A percentile compares a stretch with the other conserved stretches of the same genome.
Evolutionary conservation across 495 filamentous ascomycete species (phyloP).

Genomic region (Xylaria bambusicola): DNA sequence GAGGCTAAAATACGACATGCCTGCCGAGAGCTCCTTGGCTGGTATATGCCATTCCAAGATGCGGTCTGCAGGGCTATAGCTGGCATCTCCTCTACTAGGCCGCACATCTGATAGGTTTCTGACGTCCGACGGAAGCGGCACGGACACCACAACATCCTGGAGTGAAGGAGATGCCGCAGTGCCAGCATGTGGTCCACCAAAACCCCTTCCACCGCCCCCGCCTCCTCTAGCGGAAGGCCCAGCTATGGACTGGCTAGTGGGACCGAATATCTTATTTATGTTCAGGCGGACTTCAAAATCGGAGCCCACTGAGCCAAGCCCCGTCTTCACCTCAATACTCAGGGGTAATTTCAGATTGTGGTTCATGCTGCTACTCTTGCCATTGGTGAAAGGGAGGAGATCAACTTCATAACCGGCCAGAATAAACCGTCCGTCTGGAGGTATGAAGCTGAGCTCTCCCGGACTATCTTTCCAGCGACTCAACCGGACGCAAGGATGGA

Average conservation of each 20-base stretch:
- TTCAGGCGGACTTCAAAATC: constrained; percentile 89
- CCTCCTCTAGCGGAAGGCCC: constrained; percentile 60
- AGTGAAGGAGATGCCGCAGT: constrained; percentile 61
- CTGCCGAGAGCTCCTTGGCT: constrained; percentile 62
- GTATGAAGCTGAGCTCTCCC: constrained; percentile 90
- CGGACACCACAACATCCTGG: constrained; percentile 77
- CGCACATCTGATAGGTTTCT: constrained; percentile 86
- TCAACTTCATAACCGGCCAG: constrained; percentile 94
- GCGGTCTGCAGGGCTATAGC: constrained; percentile 69
- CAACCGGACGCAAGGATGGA: constrained; percentile 92
- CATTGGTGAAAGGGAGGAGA: constrained; percentile 64
- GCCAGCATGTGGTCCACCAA: constrained; percentile 42
- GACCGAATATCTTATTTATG: constrained; percentile 64
- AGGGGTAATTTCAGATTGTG: constrained; percentile 75
- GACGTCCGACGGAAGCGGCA: constrained; percentile 79
- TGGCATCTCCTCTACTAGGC: constrained; percentile 81
- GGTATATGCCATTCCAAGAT: constrained; percentile 83
- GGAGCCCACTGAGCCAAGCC: constrained; percentile 67
- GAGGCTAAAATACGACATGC: constrained; percentile 67
- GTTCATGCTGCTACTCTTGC: constrained; percentile 41
- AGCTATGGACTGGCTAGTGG: constrained; percentile 30
- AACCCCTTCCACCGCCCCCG: constrained; percentile 48
- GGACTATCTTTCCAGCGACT: constrained; percentile 83
- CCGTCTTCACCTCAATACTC: constrained; percentile 75
- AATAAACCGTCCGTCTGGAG: constrained; percentile 93